Evolutionary conservation across 768 basidiomycete genomes (phyloP), one percentile per base, ranked within the genome.

Genomic region (Amylocystis lapponica): DNA sequence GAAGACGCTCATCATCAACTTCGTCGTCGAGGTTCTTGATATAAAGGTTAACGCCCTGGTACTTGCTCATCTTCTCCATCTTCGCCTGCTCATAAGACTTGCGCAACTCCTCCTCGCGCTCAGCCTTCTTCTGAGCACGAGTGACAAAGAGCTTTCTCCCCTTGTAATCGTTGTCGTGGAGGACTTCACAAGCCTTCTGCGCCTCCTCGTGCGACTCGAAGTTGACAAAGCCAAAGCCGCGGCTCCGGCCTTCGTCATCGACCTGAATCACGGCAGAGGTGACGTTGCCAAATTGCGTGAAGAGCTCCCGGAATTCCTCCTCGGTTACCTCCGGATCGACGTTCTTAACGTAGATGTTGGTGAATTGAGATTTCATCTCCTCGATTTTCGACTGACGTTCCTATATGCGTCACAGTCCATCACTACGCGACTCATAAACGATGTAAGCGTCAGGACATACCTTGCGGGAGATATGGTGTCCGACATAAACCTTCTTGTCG

Each of bases 11-110:
- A 59, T 99, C 96, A 60, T 97, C 92, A 44, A 96, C 76, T 55
- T 96, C 94, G 64, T 97, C 95, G 67, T 97, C 95, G 65, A 99
- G 70, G 72, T 99, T 99, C 80, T 98, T 99, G 81, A 98, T 84
- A 74, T 98, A 99, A 45, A 99, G 76, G 73, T 99, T 99, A 66
- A 97, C 94, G 45, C 96, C 96, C 56, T 96, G 93, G 59, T 91
- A 96, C 70, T 99, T 99, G 83, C 83, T 87, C 58, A 94, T 67
- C 67, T 94, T 93, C 79, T 99, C 96, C 79, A 92, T 79, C 71
- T 93, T 92, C 39, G 92, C 89, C 59, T 85, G 83, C 70, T 99
- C 95, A 66, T 97, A 96, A 2, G 84, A 86, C 64, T 77, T 79
- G 62, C 91, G 86, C 39, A 99, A 69, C 68, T 98, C 95, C 56